Conservation (phyloP, 805 yeast genomes). For the Peterozyma toletana region DNA sequence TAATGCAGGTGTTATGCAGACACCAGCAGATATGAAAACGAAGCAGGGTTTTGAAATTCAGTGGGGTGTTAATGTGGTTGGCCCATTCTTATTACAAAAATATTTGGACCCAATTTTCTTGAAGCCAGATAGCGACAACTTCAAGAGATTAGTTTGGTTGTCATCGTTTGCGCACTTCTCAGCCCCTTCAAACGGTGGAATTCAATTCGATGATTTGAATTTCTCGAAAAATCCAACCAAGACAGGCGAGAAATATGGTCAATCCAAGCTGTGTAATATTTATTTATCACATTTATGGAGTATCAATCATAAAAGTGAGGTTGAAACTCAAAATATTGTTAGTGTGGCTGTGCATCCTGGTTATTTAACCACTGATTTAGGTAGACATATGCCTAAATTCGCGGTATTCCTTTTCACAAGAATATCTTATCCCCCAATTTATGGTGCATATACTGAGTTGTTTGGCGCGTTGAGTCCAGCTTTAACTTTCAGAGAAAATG, state of each 20-base stretch:
- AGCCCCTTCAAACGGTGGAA: slow-evolving; percentile 17
- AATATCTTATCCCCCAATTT: slow-evolving; percentile 14
- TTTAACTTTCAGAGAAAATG: slow-evolving; percentile 22
- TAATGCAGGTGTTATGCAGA: slow-evolving; percentile 39
- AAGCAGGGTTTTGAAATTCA: slow-evolving; percentile 38
- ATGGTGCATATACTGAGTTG: slow-evolving; percentile 38
- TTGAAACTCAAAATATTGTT: slow-evolving; percentile 13
- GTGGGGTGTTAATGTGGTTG: slow-evolving; percentile 39
- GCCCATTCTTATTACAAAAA: slow-evolving; percentile 35
- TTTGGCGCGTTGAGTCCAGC: slow-evolving; percentile 34
- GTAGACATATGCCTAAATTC: slow-evolving; percentile 14
- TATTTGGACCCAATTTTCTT: slow-evolving; percentile 28
- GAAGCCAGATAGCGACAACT: slow-evolving; percentile 14
- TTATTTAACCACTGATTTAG: slow-evolving; percentile 24
- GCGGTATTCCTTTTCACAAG: neutral
- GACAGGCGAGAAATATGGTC: slow-evolving; percentile 23
- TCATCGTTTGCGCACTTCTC: slow-evolving; percentile 10
- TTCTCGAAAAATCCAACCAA: slow-evolving; percentile 13
- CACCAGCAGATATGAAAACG: slow-evolving; percentile 27
- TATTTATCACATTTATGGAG: slow-evolving; percentile 30
- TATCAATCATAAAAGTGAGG: slow-evolving; percentile 18
- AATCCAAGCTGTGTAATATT: slow-evolving; percentile 34
- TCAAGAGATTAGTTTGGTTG: slow-evolving; percentile 35
- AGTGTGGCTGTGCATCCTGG: slow-evolving; percentile 36
- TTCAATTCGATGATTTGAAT: slow-evolving; percentile 26